A percentile compares a stretch with the other conserved stretches of the same genome.
These are phyloP conservation scores for Trichoderma atroviride DNA, from an alignment of 2,329 filamentous ascomycete species.

Conservation along the genomic window DNA sequence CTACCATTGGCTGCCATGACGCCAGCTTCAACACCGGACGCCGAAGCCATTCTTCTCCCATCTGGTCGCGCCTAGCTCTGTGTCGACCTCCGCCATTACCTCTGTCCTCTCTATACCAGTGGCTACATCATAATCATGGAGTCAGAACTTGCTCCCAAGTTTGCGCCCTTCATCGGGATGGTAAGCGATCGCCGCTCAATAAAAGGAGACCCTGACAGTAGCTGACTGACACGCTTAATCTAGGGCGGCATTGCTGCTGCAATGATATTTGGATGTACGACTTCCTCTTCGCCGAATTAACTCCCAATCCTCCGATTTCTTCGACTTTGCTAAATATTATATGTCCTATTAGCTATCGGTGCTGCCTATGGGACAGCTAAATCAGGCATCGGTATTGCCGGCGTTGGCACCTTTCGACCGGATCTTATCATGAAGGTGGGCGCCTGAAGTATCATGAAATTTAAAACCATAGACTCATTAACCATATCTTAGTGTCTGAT, in stretches of 20 bases:
- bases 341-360: conserved; percentile 55
- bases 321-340: conserved; percentile 25
- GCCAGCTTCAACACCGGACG: conserved; percentile 20
- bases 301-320: conserved; percentile 12
- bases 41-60: conserved; percentile 23
- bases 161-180: conserved; percentile 88
- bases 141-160: conserved; percentile 71
- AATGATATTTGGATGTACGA: conserved; percentile 82
- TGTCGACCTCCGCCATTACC: neutral
- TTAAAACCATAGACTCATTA: conserved; percentile 26
- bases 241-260: conserved; percentile 78
- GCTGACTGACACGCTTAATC: conserved; percentile 33
- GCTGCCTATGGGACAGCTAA: conserved; percentile 88
- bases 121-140: conserved; percentile 49
- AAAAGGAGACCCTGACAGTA: conserved; percentile 26
- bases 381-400: conserved; percentile 84
- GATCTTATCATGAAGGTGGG: conserved; percentile 88
- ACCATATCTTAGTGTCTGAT: conserved; percentile 67
- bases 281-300: conserved; percentile 26
- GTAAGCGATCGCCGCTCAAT: conserved; percentile 52
- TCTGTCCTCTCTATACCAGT: conserved; percentile 25
- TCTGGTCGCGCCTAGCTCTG: conserved; percentile 16
- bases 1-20: conserved; percentile 25
- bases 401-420: conserved; percentile 80
- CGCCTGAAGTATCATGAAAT: neutral